A percentile compares a stretch with the other conserved stretches of the same genome.
Evolutionary conservation across 2,329 filamentous ascomycete species (phyloP).

Genomic region (Ascochyta koolunga): DNA sequence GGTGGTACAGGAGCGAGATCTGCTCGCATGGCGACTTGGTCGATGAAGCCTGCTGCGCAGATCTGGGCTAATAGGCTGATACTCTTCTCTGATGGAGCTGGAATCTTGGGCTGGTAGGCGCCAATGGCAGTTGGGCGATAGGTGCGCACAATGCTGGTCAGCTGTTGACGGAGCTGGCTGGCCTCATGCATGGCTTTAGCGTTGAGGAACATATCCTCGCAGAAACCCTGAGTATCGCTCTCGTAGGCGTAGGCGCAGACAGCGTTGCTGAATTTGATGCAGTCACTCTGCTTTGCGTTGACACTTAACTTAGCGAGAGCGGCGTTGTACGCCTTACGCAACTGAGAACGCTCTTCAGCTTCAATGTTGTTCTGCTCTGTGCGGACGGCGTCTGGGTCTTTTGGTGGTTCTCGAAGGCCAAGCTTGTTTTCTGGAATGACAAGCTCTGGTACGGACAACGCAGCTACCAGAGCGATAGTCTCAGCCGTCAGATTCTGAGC

Average conservation of each 20-base stretch:
- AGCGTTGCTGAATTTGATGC: conserved; percentile 86
- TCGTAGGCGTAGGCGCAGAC: conserved; percentile 75
- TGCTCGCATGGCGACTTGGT: conserved; percentile 90
- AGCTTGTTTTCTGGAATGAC: conserved; percentile 84
- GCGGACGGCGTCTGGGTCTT: conserved; percentile 55
- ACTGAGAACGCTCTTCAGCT: conserved; percentile 71
- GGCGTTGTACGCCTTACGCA: conserved; percentile 69
- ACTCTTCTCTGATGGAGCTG: conserved; percentile 66
- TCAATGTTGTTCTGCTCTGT: conserved; percentile 72
- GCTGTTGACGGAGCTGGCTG: conserved; percentile 79
- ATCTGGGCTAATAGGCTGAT: conserved; percentile 87
- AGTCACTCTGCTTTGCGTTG: conserved; percentile 79
- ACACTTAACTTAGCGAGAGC: conserved; percentile 80
- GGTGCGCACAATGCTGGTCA: conserved; percentile 77
- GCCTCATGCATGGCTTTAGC: conserved; percentile 88
- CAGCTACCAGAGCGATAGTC: conserved; percentile 86
- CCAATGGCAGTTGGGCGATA: conserved; percentile 64
- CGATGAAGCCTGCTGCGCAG: conserved; percentile 88
- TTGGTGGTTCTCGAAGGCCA: conserved; percentile 61
- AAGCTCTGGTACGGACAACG: conserved; percentile 84
- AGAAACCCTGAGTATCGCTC: conserved; percentile 69
- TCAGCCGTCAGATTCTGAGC: conserved; percentile 82
- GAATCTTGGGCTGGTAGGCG: conserved; percentile 57
- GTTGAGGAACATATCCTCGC: conserved; percentile 81
- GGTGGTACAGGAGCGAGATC: conserved; percentile 77